phyloP scores from a whole-genome alignment of 768 basidiomycete genomes.

The Tubosaeta sp. region DNA sequence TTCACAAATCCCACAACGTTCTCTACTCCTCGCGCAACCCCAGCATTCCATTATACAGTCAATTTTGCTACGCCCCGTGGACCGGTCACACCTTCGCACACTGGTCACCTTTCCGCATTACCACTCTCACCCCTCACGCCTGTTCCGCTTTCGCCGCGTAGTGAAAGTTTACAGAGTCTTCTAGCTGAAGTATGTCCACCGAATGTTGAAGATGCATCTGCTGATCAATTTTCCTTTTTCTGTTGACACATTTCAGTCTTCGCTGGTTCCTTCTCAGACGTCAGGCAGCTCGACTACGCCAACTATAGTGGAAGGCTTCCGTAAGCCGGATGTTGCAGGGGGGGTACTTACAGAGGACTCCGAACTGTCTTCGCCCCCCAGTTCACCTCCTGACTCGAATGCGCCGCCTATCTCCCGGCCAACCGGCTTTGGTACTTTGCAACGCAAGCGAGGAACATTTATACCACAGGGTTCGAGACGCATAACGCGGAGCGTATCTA shows the following conservation, averaged over 20 bases:
- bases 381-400: background rate
- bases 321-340: background rate
- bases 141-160: conserved; percentile 43
- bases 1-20: conserved; percentile 18
- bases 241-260: background rate
- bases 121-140: conserved; percentile 49
- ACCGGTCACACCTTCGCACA: background rate
- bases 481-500: conserved; percentile 26
- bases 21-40: conserved; percentile 5
- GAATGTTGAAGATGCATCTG: background rate
- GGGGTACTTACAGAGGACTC: background rate
- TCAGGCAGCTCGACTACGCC: background rate
- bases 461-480: conserved; percentile 14
- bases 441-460: conserved; percentile 13
- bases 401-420: background rate
- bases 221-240: conserved; percentile 2
- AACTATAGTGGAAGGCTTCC: background rate
- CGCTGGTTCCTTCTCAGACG: background rate
- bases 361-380: background rate
- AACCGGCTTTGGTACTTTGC: conserved; percentile 10
- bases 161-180: conserved; percentile 6
- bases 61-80: conserved; percentile 28
- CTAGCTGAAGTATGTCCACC: conserved; percentile 17
- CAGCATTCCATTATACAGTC: conserved; percentile 19
- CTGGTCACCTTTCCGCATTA: conserved; percentile 3